Base-by-base conservation (phyloP, 192 early-diverging fungal species). In the Coemansia sp. region DNA sequence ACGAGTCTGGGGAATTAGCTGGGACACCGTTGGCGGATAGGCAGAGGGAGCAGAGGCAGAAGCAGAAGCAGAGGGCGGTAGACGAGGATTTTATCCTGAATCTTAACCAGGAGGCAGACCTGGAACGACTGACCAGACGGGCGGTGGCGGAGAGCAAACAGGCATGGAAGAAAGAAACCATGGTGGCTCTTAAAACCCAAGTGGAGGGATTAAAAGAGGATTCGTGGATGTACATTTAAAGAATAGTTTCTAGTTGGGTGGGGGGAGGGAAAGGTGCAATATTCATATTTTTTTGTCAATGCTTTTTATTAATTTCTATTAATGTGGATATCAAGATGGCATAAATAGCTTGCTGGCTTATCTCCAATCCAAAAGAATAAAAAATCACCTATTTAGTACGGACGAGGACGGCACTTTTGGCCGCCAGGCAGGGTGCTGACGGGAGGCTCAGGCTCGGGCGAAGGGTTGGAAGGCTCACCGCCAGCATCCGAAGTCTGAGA, bases 41-140 rank as follows among this genome's bases (percentile, higher is more conserved):
- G 20, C 53, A 58, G 5, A 11, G 34, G 25, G 19, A 25, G 25
- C 23, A 32, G 10, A 39, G 14, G 27, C 54, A 48, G 53, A 18
- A 25, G 29, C 53, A 35, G 27, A 13, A 58, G n/a, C n/a, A n/a
- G 22, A 54, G 45, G 8, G 50, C 24, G 1, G 32, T 66, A 9
- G 75, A 78, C 39, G 45, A 62, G 53, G 75, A 78, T 22, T 72
- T 78, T 69, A 61, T 78, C 19, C 42, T 72, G 7, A 78, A 69
- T n/a, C 57, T 78, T 6, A 55, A 62, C 20, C 70, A 78, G 54
- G 75, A 78, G 35, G 75, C 66, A 16, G 70, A 78, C 18, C 39
- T 78, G 20, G 70, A 72, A 28, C 47, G 64, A 30, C 36, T 78
- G 20, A 72, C 75, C 2, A 62, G 61, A 10, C 69, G 69, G 27